phyloP scores from a whole-genome alignment of 768 basidiomycete species.

The Lyophyllum shimeji region DNA sequence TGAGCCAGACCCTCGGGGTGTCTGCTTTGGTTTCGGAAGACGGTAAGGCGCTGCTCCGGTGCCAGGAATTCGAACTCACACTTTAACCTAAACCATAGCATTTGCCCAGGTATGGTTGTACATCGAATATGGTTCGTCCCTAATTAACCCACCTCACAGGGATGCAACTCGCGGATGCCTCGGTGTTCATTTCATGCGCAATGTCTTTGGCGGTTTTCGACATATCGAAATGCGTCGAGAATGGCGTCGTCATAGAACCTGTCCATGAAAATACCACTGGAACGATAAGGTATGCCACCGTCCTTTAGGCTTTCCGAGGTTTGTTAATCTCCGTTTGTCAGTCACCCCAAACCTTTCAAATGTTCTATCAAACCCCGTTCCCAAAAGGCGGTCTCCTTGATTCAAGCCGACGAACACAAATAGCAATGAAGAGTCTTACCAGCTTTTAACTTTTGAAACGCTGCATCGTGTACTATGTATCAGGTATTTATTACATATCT shows the following conservation, averaged over 20 bases:
- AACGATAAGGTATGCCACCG: slow-evolving; percentile 53
- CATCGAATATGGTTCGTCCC: neutral
- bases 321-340: slow-evolving; percentile 17
- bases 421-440: slow-evolving; percentile 4
- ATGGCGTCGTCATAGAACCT: slow-evolving; percentile 47
- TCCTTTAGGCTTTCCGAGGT: neutral
- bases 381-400: slow-evolving; percentile 51
- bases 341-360: slow-evolving; percentile 64
- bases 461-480: slow-evolving; percentile 2
- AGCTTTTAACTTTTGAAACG: slow-evolving; percentile 13
- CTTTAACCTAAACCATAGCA: slow-evolving; percentile 27
- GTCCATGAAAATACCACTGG: slow-evolving; percentile 58
- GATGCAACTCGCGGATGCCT: slow-evolving; percentile 52
- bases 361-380: slow-evolving; percentile 63
- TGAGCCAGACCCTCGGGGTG: slow-evolving; percentile 55
- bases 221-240: slow-evolving; percentile 45
- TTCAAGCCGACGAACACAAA: slow-evolving; percentile 42
- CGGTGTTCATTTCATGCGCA: slow-evolving; percentile 51
- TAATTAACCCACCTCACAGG: slow-evolving; percentile 30
- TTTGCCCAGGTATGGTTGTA: slow-evolving; percentile 44
- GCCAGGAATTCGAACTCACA: neutral
- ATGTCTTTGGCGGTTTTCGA: slow-evolving; percentile 54
- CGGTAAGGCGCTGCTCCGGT: slow-evolving; percentile 35
- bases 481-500: slow-evolving; percentile 36
- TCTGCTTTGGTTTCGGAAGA: slow-evolving; percentile 73